Evolutionary conservation across 306 rosid genomes (phyloP).

Genomic region (Clitoria ternatea): DNA sequence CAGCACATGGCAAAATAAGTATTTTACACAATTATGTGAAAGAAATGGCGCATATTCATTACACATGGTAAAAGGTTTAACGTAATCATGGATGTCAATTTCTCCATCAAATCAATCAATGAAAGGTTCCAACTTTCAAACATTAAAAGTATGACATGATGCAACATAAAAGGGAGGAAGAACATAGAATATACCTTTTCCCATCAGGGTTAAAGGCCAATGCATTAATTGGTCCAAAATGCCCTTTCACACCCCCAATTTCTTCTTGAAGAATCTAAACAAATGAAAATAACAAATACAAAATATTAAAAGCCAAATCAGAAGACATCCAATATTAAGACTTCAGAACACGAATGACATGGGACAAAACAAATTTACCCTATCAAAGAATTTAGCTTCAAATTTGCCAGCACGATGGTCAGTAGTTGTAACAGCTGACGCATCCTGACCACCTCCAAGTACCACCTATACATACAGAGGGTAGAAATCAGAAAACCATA

Average conservation of each 20-base stretch:
- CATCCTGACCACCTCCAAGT: slow-evolving; percentile 99
- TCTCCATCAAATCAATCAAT: not conserved
- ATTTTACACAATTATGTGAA: not conserved
- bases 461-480: slow-evolving; percentile 56
- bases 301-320: not conserved
- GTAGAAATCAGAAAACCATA: not conserved
- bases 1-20: not conserved
- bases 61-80: not conserved
- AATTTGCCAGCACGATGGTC: slow-evolving; percentile 86
- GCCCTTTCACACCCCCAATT: slow-evolving; percentile 98
- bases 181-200: slow-evolving; percentile 50
- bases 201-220: slow-evolving; percentile 96
- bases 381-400: slow-evolving; percentile 88
- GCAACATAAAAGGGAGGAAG: not conserved
- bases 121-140: not conserved
- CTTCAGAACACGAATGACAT: not conserved
- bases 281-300: slow-evolving; percentile 5
- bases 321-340: not conserved
- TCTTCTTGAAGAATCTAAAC: slow-evolving; percentile 92
- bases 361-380: slow-evolving; percentile 38
- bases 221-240: slow-evolving; percentile 96
- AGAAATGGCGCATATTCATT: not conserved
- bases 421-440: slow-evolving; percentile 80
- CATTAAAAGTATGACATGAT: not conserved
- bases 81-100: not conserved